Percentiles rank a stretch among this genome's conserved stretches.
These are phyloP conservation scores for Pilaira anomala DNA, from an alignment of 192 early-diverging fungal species.

Conservation along the genomic window DNA sequence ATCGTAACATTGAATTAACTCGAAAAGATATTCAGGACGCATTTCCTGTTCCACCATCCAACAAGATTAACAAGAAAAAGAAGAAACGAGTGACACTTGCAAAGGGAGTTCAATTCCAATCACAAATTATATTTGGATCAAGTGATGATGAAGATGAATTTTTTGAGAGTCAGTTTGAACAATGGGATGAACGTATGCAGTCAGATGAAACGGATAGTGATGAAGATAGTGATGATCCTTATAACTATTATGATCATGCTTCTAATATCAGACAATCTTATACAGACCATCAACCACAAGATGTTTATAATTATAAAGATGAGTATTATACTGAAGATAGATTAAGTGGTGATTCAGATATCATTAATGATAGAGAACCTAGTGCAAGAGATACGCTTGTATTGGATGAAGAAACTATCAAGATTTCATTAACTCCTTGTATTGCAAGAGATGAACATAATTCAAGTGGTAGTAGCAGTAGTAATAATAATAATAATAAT, in stretches of 20 bases:
- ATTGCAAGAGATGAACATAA: constrained; percentile 42
- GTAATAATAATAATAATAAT: neutral
- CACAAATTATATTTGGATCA: constrained; percentile 31
- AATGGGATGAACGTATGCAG: constrained; percentile 42
- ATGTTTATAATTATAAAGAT: neutral
- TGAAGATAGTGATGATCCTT: constrained; percentile 39
- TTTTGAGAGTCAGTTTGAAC: constrained; percentile 47
- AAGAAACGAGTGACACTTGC: constrained; percentile 31
- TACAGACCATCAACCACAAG: neutral
- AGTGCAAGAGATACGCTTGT: constrained; percentile 5
- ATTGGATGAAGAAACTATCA: constrained; percentile 41
- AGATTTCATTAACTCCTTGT: constrained; percentile 50
- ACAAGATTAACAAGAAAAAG: constrained; percentile 5
- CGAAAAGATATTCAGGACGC: constrained; percentile 29
- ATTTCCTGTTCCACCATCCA: constrained; percentile 25
- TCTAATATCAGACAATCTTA: neutral
- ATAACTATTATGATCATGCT: constrained; percentile 15
- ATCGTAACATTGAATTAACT: constrained; percentile 61
- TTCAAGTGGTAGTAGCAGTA: constrained; percentile 5
- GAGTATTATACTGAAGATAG: neutral
- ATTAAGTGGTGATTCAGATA: constrained; percentile 12
- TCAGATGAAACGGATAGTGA: constrained; percentile 35
- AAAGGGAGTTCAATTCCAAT: constrained; percentile 37
- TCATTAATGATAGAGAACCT: constrained; percentile 11
- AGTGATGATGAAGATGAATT: constrained; percentile 36